phyloP scores from a whole-genome alignment of 768 basidiomycete genomes.

The Hebeloma cylindrosporum region DNA sequence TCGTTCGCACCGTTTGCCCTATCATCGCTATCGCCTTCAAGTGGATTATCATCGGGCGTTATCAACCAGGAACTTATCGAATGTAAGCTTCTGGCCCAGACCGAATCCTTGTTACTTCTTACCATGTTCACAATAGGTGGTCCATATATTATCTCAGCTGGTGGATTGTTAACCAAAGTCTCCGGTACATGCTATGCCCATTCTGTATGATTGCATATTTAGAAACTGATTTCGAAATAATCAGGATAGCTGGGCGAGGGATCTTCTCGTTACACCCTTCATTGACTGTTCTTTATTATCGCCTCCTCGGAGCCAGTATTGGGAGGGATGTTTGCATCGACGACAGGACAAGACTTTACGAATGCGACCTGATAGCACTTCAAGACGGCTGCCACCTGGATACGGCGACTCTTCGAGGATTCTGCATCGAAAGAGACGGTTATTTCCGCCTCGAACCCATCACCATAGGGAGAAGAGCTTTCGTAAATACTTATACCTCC shows the following conservation, averaged over 20 bases:
- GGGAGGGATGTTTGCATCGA: slow-evolving; percentile 41
- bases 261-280: slow-evolving; percentile 40
- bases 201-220: too few species aligned
- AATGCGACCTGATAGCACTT: slow-evolving; percentile 45
- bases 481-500: slow-evolving; percentile 45
- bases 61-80: slow-evolving; percentile 37
- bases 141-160: slow-evolving; percentile 43
- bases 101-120: too few species aligned
- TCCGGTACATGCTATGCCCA: slow-evolving; percentile 26
- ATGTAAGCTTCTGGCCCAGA: too few species aligned
- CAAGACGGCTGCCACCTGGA: slow-evolving; percentile 46
- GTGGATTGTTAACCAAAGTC: slow-evolving; percentile 43
- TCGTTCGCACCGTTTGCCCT: slow-evolving; percentile 37
- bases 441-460: slow-evolving; percentile 41
- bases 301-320: slow-evolving; percentile 44
- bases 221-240: too few species aligned
- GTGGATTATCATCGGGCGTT: slow-evolving; percentile 46
- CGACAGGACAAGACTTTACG: slow-evolving; percentile 38
- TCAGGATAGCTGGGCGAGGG: slow-evolving; percentile 40
- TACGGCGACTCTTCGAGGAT: slow-evolving; percentile 39
- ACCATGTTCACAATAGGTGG: too few species aligned
- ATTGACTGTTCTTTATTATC: slow-evolving; percentile 42
- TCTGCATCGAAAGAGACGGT: slow-evolving; percentile 47
- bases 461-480: slow-evolving; percentile 36
- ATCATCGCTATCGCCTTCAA: slow-evolving; percentile 43